phyloP scores from a whole-genome alignment of 352 stramenopile species.

The Globisporangium acanthophoron region DNA sequence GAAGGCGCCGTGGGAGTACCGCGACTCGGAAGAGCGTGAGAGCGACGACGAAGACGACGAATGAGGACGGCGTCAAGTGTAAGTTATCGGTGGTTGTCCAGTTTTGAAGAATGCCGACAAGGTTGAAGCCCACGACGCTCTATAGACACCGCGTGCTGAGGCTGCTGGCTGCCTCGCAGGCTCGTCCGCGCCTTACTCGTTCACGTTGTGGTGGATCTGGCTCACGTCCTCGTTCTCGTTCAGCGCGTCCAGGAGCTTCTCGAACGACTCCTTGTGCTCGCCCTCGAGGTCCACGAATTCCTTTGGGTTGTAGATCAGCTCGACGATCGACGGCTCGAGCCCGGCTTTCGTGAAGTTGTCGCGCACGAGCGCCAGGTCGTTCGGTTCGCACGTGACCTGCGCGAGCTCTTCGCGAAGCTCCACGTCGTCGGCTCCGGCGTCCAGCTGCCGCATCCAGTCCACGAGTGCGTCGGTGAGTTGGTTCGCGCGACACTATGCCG shows the following conservation, averaged over 20 bases:
- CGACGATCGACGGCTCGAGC: constrained; percentile 58
- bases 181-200: constrained; percentile 29
- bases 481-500: background rate
- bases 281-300: constrained; percentile 59
- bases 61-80: constrained; percentile 2
- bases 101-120: background rate
- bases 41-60: constrained; percentile 29
- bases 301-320: constrained; percentile 82
- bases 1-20: constrained; percentile 17
- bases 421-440: constrained; percentile 67
- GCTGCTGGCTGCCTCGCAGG: background rate
- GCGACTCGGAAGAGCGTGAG: constrained; percentile 11
- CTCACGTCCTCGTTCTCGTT: constrained; percentile 79
- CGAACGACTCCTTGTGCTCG: constrained; percentile 53
- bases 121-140: background rate
- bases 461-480: background rate
- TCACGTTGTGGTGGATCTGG: constrained; percentile 81
- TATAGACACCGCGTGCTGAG: background rate
- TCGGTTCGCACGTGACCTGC: constrained; percentile 69
- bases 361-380: constrained; percentile 52
- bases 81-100: background rate
- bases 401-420: constrained; percentile 55
- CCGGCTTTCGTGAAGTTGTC: constrained; percentile 45
- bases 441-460: constrained; percentile 28
- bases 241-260: constrained; percentile 70